phyloP scores from a whole-genome alignment of 2,329 filamentous ascomycete species.

The Sporothrix protearum region DNA sequence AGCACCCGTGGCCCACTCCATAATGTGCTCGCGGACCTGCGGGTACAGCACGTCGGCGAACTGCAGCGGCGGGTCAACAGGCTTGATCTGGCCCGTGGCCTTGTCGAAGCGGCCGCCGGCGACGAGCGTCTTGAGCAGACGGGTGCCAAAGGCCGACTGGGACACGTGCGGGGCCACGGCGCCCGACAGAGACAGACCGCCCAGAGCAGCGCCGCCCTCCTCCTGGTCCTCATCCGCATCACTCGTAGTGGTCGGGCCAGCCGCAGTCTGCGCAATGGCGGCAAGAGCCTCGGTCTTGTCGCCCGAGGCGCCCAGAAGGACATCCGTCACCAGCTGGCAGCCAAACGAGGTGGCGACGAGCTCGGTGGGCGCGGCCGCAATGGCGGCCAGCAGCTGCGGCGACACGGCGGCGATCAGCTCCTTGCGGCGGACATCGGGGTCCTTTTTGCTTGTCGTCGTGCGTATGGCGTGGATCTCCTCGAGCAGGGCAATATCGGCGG shows the following conservation, averaged over 20 bases:
- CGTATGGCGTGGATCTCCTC: conserved; percentile 76
- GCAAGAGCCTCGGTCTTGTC: conserved; percentile 72
- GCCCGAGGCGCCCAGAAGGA: conserved; percentile 70
- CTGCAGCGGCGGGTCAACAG: conserved; percentile 69
- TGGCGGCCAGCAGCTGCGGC: conserved; percentile 68
- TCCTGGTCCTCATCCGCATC: conserved; percentile 42
- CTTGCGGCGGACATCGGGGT: conserved; percentile 67
- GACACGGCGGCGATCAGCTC: conserved; percentile 75
- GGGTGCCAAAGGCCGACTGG: conserved; percentile 61
- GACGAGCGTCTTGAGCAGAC: conserved; percentile 87
- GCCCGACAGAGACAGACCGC: conserved; percentile 35
- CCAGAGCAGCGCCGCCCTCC: conserved; percentile 42
- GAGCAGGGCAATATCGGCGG: conserved; percentile 66
- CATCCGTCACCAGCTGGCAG: conserved; percentile 79
- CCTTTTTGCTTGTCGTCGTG: conserved; percentile 87
- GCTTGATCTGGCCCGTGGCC: conserved; percentile 64
- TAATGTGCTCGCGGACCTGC: conserved; percentile 68
- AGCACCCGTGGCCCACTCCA: conserved; percentile 76
- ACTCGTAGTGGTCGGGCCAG: conserved; percentile 54
- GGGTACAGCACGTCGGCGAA: conserved; percentile 83
- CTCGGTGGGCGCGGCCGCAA: conserved; percentile 63
- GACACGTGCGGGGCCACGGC: conserved; percentile 53
- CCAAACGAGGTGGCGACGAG: conserved; percentile 76
- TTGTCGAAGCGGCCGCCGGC: conserved; percentile 84
- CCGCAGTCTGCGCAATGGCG: conserved; percentile 63